Conservation (phyloP, 1,139 yeast genomes). For the Debaryomyces sp. region DNA sequence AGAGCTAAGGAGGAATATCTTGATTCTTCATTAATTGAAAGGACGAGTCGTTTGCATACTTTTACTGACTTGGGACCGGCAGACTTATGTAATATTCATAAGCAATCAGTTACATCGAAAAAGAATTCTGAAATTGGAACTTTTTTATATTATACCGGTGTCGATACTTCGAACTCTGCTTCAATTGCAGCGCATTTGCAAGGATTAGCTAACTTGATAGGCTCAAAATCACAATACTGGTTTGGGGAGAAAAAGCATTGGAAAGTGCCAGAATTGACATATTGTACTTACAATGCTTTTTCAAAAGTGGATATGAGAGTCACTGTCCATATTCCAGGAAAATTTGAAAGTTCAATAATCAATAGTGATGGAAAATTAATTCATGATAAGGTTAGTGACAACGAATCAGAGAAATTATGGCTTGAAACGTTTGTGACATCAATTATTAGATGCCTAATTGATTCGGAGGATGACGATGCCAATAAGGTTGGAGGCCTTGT, state of each 20-base stretch:
- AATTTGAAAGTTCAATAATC: conserved; percentile 50
- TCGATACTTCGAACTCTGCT: conserved; percentile 59
- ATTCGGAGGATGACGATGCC: conserved; percentile 66
- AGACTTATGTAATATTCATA: conserved; percentile 76
- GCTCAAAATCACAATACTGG: conserved; percentile 58
- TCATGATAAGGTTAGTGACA: conserved; percentile 37
- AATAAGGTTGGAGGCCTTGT: conserved; percentile 54
- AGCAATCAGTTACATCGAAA: conserved; percentile 45
- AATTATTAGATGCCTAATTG: conserved; percentile 67
- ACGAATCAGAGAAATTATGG: conserved; percentile 50
- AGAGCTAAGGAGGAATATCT: conserved; percentile 54
- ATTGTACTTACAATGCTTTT: conserved; percentile 56
- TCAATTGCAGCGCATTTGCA: conserved; percentile 73
- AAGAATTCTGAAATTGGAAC: conserved; percentile 50
- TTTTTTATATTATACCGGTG: conserved; percentile 58
- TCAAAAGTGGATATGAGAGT: conserved; percentile 72
- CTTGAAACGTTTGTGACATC: conserved; percentile 70
- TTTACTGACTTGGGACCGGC: conserved; percentile 79
- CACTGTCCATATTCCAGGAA: conserved; percentile 68
- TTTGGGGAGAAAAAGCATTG: conserved; percentile 70
- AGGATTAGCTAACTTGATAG: conserved; percentile 73
- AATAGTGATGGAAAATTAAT: conserved; percentile 47
- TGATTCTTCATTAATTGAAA: conserved; percentile 53
- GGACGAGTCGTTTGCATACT: conserved; percentile 53
- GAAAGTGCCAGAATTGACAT: conserved; percentile 70